Base-by-base conservation (phyloP, 495 filamentous ascomycete genomes). In the Lasiosphaeris hirsuta region DNA sequence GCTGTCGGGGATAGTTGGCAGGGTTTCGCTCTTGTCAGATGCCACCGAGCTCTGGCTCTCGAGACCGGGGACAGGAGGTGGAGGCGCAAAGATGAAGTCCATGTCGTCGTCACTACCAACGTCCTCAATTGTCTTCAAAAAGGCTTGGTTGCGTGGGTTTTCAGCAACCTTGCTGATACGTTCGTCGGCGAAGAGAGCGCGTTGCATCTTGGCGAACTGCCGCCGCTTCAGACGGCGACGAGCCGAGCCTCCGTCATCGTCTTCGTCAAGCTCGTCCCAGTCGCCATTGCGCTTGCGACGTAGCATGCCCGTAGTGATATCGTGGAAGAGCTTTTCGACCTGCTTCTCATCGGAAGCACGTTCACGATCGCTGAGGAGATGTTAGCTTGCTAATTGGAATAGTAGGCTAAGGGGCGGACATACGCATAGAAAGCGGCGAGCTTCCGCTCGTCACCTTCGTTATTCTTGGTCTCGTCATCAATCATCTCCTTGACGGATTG, bases 151-250 rank as follows among this genome's bases (percentile, higher is more conserved):
- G 69, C 92, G 92, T 10, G 91, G 92, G 65, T 97, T 92, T 61
- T 90, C 84, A 30, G 93, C 91, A 52, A 99, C 87, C 66, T 91
- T 90, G 59, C 86, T 90, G 57, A 97, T 81, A 44, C 92, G 90
- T 69, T 92, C 92, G 63, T 98, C 92, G n/a, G 87, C 82, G 14
- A 97, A 79, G 8, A 99, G 78, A 13, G 90, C 89, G 65, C 88
- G 90, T 46, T 90, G 87, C 89, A 96, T 95, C 72, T 89, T 90
- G 18, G 90, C 89, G 70, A 95, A 93, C 63, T 97, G 88, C 54
- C 85, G 77, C 43, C 93, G 85, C 72, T 96, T 97, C 73, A 86
- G 82, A 7, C 91, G 82, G 34, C 88, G 85, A 42, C 86, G 82
- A 30, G 89, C 85, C 63, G 89, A 82, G 2, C 81, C 86, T 47